Conservation (phyloP, 805 yeast genomes). For the Huiozyma naganishii region DNA sequence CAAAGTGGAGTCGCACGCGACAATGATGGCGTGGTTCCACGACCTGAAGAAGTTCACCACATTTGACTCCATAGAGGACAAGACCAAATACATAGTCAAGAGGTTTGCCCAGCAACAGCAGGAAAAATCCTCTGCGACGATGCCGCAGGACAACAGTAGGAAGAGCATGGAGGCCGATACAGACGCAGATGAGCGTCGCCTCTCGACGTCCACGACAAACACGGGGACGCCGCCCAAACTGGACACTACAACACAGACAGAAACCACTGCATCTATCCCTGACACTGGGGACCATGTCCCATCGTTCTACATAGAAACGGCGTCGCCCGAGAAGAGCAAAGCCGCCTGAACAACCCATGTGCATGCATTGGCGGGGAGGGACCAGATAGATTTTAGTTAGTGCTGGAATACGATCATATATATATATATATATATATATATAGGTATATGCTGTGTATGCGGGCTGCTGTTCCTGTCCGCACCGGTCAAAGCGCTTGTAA, state of each 20-base stretch:
- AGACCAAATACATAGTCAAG: slow-evolving; percentile 36
- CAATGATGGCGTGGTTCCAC: slow-evolving; percentile 77
- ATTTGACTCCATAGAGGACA: slow-evolving; percentile 47
- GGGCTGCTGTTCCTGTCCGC: background rate
- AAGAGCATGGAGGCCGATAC: background rate
- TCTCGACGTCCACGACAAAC: background rate
- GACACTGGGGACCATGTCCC: slow-evolving; percentile 16
- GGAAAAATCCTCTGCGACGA: slow-evolving; percentile 1
- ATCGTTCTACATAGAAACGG: slow-evolving; percentile 6
- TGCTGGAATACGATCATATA: background rate
- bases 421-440: background rate
- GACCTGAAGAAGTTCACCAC: slow-evolving; percentile 62
- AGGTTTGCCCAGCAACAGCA: slow-evolving; percentile 4
- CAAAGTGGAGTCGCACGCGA: slow-evolving; percentile 70
- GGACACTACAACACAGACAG: slow-evolving; percentile 9
- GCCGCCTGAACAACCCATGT: background rate
- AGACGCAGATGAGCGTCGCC: background rate
- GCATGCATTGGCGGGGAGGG: too few relatives aligned
- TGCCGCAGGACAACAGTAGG: background rate
- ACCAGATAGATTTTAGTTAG: too few relatives aligned
- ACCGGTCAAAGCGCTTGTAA: slow-evolving; percentile 5
- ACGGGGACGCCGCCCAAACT: slow-evolving; percentile 5
- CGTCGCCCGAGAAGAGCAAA: background rate
- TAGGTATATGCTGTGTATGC: slow-evolving; percentile 1
- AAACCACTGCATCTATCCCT: slow-evolving; percentile 16